Base-by-base conservation (phyloP, 108 stramenopile species). In the Conticribra weissflogii region DNA sequence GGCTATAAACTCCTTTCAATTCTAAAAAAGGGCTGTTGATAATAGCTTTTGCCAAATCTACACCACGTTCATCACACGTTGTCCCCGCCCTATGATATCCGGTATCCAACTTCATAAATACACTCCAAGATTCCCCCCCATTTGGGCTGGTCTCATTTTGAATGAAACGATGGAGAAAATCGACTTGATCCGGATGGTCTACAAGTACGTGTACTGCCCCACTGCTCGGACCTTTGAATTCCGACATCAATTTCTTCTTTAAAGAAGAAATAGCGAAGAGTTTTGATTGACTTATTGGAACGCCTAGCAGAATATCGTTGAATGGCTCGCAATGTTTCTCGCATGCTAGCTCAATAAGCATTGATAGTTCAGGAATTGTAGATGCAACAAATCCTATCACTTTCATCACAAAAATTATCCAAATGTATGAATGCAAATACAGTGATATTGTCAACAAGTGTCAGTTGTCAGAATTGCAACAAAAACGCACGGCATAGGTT, bases 371-470 rank as follows among this genome's bases (percentile, higher is more conserved):
- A 24, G 71, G 64, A 7, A 66, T 34, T 30, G 76, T 78, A 0
- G 77, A 78, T 59, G 45, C 77, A 7, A 78, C 77, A 60, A 73
- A 78, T 52, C 77, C 77, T 34, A 63, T 45, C 32, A 76, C 75
- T 50, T 24, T 19, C 9, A 59, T 49, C 18, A 8, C 18, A 3
- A 23, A 23, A 28, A 12, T 23, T 21, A 12, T 18, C n/a, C 41
- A 5, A 3, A 21, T 50, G 48, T 28, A 2, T 15, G 21, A 30
- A 22, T 7, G 19, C 34, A 57, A 1, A 18, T 33, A 31, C 9
- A 57, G 2, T 15, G 28, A 47, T 17, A 44, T 24, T 22, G n/a
- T n/a, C n/a, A n/a, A n/a, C n/a, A n/a, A n/a, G n/a, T n/a, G n/a
- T n/a, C n/a, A n/a, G n/a, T n/a, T n/a, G n/a, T n/a, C n/a, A n/a